Evolutionary conservation across 2,329 filamentous ascomycete species (phyloP).

Genomic region (Cladophialophora bantiana): DNA sequence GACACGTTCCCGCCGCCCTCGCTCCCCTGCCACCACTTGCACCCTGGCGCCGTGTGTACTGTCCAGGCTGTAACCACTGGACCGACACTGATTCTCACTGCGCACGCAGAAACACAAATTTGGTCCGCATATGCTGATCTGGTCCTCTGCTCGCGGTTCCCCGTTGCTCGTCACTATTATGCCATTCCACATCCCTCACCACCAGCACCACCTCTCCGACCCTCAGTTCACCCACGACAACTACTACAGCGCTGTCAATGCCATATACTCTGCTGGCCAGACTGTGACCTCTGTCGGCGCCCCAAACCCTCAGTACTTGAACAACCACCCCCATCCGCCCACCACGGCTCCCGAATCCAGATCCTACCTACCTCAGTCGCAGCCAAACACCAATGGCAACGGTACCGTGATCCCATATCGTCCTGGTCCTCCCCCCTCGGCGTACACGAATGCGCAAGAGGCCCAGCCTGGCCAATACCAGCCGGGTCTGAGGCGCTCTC

Average conservation of each 20-base stretch:
- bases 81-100: neutral
- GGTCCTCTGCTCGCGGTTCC: conserved; percentile 1
- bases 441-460: conserved; percentile 25
- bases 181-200: conserved; percentile 40
- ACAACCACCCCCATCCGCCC: conserved; percentile 23
- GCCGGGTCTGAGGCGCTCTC: conserved; percentile 48
- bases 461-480: conserved; percentile 31
- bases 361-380: conserved; percentile 31
- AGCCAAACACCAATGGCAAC: conserved; percentile 34
- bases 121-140: conserved; percentile 10
- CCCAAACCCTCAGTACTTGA: conserved; percentile 49
- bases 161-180: conserved; percentile 24
- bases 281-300: conserved; percentile 57
- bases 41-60: neutral
- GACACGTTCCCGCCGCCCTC: neutral
- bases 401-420: conserved; percentile 37
- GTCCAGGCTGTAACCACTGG: conserved; percentile 2
- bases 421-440: conserved; percentile 29
- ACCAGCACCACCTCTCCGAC: conserved; percentile 37
- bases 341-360: conserved; percentile 33
- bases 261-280: conserved; percentile 56
- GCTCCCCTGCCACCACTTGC: neutral
- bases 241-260: conserved; percentile 40
- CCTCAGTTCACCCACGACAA: conserved; percentile 35
- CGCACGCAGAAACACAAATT: conserved; percentile 9